Conservation (phyloP, 148 eudicot genomes). For the Silene uniflora region DNA sequence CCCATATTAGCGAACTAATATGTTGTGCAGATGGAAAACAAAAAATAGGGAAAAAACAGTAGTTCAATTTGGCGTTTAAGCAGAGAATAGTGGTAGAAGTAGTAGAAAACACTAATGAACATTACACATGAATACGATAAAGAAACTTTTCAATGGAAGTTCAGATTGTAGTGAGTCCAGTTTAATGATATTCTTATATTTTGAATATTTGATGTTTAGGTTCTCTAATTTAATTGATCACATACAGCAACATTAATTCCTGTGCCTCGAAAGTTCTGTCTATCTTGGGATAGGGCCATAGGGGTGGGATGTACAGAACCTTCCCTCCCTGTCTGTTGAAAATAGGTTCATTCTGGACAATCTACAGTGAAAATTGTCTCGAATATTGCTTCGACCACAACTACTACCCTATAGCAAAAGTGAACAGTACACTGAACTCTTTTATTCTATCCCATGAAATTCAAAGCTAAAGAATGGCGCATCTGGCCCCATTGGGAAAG, state of each 20-base stretch:
- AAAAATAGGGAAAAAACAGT: neutral
- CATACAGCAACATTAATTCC: neutral
- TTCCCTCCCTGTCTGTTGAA: neutral
- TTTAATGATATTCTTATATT: neutral
- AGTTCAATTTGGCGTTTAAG: neutral
- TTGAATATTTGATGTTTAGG: neutral
- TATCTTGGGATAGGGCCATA: neutral
- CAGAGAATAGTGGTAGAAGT: neutral
- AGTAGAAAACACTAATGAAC: neutral
- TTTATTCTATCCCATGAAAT: neutral
- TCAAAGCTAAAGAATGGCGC: neutral
- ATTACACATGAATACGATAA: neutral
- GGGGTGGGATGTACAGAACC: neutral
- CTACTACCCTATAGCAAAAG: neutral
- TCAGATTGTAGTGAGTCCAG: conserved; percentile 11
- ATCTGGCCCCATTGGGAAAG: neutral
- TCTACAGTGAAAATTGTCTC: neutral
- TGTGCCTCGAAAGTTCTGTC: neutral
- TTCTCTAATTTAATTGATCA: neutral
- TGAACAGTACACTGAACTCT: neutral
- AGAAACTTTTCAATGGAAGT: neutral
- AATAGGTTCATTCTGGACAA: neutral
- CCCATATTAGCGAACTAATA: neutral
- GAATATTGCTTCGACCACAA: neutral
- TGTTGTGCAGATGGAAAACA: neutral